These are phyloP conservation scores for Oryza glumipatula DNA, from an alignment of 176 grass and related monocot genomes.

Conservation along the genomic window DNA sequence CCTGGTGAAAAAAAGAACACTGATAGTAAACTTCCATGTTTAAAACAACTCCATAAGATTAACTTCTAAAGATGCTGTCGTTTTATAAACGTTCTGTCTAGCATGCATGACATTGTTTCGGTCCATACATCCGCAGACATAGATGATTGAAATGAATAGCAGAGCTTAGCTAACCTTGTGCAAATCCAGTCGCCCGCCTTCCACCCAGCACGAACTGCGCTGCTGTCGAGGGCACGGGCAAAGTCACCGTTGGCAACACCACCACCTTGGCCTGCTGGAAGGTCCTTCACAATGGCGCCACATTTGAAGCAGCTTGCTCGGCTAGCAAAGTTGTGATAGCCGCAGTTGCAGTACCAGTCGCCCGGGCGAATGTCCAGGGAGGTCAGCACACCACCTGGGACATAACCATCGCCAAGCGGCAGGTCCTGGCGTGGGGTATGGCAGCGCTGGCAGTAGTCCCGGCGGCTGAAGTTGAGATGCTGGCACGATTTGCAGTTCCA, in stretches of 20 bases:
- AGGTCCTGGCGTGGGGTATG: slow-evolving; percentile 49
- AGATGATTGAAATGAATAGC: slow-evolving; percentile 10
- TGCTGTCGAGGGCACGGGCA: slow-evolving; percentile 30
- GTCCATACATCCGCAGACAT: background rate
- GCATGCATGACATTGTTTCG: background rate
- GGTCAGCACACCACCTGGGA: slow-evolving; percentile 47
- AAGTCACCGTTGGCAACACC: slow-evolving; percentile 40
- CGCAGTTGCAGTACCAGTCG: slow-evolving; percentile 97
- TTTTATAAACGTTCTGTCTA: background rate
- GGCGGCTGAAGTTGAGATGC: slow-evolving; percentile 90
- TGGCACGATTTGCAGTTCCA: slow-evolving; percentile 91
- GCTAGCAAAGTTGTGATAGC: slow-evolving; percentile 95
- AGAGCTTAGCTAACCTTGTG: slow-evolving; percentile 58
- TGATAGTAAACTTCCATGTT: background rate
- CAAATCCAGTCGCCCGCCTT: slow-evolving; percentile 94
- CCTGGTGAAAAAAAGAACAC: slow-evolving; percentile 41
- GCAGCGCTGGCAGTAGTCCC: slow-evolving; percentile 90
- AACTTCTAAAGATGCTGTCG: background rate
- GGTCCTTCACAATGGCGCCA: slow-evolving; percentile 57
- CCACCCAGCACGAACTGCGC: slow-evolving; percentile 53
- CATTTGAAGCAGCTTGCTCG: slow-evolving; percentile 89
- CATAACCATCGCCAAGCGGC: slow-evolving; percentile 35
- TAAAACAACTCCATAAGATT: background rate
- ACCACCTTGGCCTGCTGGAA: slow-evolving; percentile 46
- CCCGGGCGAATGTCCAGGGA: slow-evolving; percentile 68